phyloP scores from a whole-genome alignment of 352 stramenopile species.

The Globisporangium emineosum region DNA sequence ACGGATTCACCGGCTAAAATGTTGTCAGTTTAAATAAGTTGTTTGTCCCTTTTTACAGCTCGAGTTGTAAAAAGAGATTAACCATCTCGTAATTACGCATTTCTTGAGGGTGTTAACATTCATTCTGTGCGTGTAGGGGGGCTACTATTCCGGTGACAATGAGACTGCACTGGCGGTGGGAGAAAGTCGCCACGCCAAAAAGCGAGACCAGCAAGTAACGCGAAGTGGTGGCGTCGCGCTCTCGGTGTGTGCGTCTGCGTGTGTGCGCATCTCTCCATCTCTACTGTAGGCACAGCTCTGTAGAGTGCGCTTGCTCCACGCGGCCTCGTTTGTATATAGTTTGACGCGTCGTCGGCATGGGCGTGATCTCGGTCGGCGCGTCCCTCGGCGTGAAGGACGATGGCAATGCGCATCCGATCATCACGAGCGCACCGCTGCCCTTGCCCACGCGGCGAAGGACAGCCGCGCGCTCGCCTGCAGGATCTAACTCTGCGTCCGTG shows the following conservation, averaged over 20 bases:
- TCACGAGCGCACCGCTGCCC: background rate
- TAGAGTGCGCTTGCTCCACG: background rate
- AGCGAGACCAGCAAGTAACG: background rate
- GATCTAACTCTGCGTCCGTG: background rate
- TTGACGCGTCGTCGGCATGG: constrained; percentile 31
- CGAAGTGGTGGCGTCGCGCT: background rate
- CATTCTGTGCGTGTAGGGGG: background rate
- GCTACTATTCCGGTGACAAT: background rate
- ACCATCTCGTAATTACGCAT: background rate
- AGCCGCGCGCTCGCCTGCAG: constrained; percentile 2
- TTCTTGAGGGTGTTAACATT: background rate
- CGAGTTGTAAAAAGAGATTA: background rate
- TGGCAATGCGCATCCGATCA: constrained; percentile 9
- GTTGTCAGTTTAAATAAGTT: too few relatives aligned
- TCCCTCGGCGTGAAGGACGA: constrained; percentile 63
- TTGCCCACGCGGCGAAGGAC: background rate
- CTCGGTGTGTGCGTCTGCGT: background rate
- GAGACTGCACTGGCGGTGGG: constrained; percentile 3
- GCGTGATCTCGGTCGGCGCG: constrained; percentile 76
- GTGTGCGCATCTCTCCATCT: background rate
- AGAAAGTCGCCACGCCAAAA: constrained; percentile 6
- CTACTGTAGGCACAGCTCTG: background rate
- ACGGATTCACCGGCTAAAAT: too few relatives aligned
- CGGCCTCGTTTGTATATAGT: background rate
- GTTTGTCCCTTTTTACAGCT: too few relatives aligned